Base-by-base conservation (phyloP, 176 grass and related monocot genomes). In the Oryza officinalis region DNA sequence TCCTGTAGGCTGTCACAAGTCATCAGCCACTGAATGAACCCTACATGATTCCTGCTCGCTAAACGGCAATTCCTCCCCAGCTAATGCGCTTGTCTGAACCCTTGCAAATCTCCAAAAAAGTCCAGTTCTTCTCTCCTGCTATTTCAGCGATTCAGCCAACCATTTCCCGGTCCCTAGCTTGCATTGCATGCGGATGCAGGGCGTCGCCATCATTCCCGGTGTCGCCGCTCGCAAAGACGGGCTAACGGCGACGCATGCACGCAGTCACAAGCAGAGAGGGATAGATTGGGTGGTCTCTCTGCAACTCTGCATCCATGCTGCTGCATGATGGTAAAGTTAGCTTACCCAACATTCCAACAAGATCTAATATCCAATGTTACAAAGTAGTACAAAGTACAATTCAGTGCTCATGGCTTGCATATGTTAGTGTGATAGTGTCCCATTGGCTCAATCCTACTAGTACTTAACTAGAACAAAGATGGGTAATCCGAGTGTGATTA, bases 61-160 rank as follows among this genome's bases (percentile, higher is more conserved):
- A 44, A 37, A 86, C 70, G 77, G 45, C 85, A 26, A 45, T 67
- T 28, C 77, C n/a, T 43, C 30, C 69, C 84, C 84, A 80, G 84
- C 84, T 37, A 74, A 74, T 80, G 77, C 11, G 60, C n/a, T 31
- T 74, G 43, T 73, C 75, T 30, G 13, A 40, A 27, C 33, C 69
- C 52, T 6, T 15, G 69, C 65, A 40, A 6, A 14, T 63, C 61
- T 25, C 76, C 38, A 64, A 30, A 12, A 25, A 25, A 11, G 57
- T 37, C 78, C 70, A 4, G 23, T 27, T 17, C 69, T 4, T 26
- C 64, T 50, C 50, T 14, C 22, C 52, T 17, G 50, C 73, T 54
- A 15, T 25, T 71, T 13, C n/a, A 71, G 67, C 37, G 4, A 41
- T 10, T 35, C 27, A 31, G 31, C 8, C 2, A 30, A 11, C 27